phyloP scores from a whole-genome alignment of 371 early-diverging fungal species.

The Lichtheimia ramosa region DNA sequence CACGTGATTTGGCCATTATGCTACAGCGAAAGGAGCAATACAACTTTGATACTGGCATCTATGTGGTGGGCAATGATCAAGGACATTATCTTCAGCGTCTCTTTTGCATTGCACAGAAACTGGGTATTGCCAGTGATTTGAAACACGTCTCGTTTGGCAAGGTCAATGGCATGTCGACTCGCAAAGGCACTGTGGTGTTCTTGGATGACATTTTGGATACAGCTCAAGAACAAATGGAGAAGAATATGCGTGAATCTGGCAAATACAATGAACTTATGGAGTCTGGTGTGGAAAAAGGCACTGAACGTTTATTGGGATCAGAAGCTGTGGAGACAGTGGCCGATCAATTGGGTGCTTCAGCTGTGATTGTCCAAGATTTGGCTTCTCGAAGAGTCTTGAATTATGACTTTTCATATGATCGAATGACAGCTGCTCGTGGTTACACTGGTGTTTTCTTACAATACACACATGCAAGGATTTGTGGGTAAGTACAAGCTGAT shows the following conservation, averaged over 20 bases:
- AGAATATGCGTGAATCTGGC: constrained; percentile 77
- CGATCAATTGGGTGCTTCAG: constrained; percentile 77
- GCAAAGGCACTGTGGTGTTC: constrained; percentile 95
- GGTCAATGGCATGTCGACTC: constrained; percentile 95
- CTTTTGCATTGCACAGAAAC: constrained; percentile 80
- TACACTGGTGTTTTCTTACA: constrained; percentile 98
- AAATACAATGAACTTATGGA: constrained; percentile 68
- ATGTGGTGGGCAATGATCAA: constrained; percentile 95
- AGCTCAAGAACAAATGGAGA: constrained; percentile 82
- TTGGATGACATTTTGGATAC: constrained; percentile 94
- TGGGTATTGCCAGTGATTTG: constrained; percentile 19
- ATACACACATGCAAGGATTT: constrained; percentile 91
- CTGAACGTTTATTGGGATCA: constrained; percentile 8
- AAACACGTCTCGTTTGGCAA: constrained; percentile 93
- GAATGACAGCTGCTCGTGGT: constrained; percentile 93
- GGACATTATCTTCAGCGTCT: constrained; percentile 90
- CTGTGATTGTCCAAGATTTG: constrained; percentile 95
- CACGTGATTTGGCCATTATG: constrained; percentile 95
- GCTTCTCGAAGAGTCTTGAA: constrained; percentile 89
- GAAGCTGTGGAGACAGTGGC: constrained; percentile 62
- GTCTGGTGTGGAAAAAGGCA: constrained; percentile 10
- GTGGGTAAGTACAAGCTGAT: constrained; percentile 47
- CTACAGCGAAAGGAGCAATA: constrained; percentile 77
- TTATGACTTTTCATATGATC: constrained; percentile 93
- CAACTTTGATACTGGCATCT: constrained; percentile 82